Evolutionary conservation across 179 eudicot species (phyloP), one percentile per base, ranked within the genome.

Genomic region (Sideroxylon spinosum): DNA sequence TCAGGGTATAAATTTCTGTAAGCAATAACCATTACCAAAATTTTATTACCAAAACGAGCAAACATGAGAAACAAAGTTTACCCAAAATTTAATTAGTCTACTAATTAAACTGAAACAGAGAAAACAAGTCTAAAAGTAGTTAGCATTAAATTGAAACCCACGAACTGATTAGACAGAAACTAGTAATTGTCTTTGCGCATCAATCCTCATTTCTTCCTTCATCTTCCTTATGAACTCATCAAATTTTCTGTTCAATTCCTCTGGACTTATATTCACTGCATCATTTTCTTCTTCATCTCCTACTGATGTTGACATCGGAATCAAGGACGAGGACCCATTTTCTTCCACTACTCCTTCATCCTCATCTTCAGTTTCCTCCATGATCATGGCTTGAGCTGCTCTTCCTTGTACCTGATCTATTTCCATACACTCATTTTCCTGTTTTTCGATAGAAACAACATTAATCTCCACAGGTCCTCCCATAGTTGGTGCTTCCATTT

Each of bases 211-310:
- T 53, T 86, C 90, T 78, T 89, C 89, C 76, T 86, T 89, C 88
- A 86, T 89, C 80, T 81, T 89, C 80, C 85, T 84, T 9, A 89
- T 89, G 81, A 89, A 89, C 37, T 89, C 92, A 1, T 89, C 92
- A 59, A 86, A 83, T 78, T 84, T 89, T 76, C 89, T 81, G 75
- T 89, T 89, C 72, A 89, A 62, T 60, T 89, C 92, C 28, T 89
- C 92, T 25, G 87, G 86, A 23, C 86, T 87, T 83, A 84, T 68
- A 49, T 82, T 77, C 17, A 71, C 74, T 74, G 71, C 84, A 80
- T 69, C 44, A 37, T 37, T 37, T 37, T 1, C 44, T 37, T 37
- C 44, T 37, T 37, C 44, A 37, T 37, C 44, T 37, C 44, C 80
- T 3, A 72, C 78, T 50, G 64, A 50, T 49, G 71, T 49, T 22